Evolutionary conservation across 176 grass and related monocot genomes (phyloP), one percentile per base, ranked within the genome.

Genomic region (Pharus latifolius): DNA sequence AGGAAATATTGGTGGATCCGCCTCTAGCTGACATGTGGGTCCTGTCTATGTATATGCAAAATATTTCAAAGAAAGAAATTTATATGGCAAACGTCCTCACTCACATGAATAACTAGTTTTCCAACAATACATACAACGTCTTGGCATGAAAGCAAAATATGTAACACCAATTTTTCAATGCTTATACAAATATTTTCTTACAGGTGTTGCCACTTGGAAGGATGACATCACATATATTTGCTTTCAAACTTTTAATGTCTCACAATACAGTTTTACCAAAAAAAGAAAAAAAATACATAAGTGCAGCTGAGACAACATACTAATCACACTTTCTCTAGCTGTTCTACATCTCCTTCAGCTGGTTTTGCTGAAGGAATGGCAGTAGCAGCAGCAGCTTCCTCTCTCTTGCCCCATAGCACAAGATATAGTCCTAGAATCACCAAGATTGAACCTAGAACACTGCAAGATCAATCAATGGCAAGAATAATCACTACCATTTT

Each of bases 321-420:
- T 9, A 29, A 6, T 76, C 83, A 86, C 57, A 65, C 65, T 35
- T 33, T 65, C 49, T 70, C 71, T 58, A 65, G 77, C 43, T 79
- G 44, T 22, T 49, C 42, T 33, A 72, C 9, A 9, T 67, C 51
- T 15, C 19, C 24, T n/a, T n/a, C 35, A 11, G 7, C 35, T 26
- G 37, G 56, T 40, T 86, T 86, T 2, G 32, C 32, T 1, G 30
- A 19, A 12, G 64, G 49, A 3, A 10, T 31, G 18, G 81, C 67
- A 1, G 4, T 6, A 3, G 2, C 29, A 28, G 35, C 35, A 5
- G 35, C 30, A 19, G 72, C 66, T 63, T 98, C 94, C 49, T 80
- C 55, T 65, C 59, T 91, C 76, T 98, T 98, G 44, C 95, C 90
- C 95, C 90, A 98, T 0, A 98, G 75, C 26, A 98, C 87, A 32